Percentiles rank a stretch among this genome's conserved stretches.
Conservation (phyloP, 2,329 filamentous ascomycete species). For the Botrytis elliptica region DNA sequence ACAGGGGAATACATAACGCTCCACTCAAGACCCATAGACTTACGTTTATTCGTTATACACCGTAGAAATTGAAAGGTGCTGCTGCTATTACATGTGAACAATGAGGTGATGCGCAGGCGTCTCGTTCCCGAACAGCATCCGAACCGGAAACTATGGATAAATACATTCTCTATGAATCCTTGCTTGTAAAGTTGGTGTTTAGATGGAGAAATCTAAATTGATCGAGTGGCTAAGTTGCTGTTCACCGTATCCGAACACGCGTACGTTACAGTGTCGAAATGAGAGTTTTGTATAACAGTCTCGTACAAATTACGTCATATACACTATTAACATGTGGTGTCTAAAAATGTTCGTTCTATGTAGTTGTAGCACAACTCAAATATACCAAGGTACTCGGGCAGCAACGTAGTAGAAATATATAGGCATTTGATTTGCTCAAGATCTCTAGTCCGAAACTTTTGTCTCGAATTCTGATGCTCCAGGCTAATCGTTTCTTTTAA, state of each 20-base stretch:
- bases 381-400: not conserved
- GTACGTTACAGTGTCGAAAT: not conserved
- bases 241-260: not conserved
- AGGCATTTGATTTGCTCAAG: not conserved
- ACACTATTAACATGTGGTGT: not conserved
- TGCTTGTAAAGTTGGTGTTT: not conserved
- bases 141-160: not conserved
- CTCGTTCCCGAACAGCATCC: not conserved
- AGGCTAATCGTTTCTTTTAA: not conserved
- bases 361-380: not conserved
- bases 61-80: not conserved
- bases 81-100: conserved; percentile 7
- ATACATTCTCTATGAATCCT: not conserved
- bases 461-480: not conserved
- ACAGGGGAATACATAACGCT: not conserved
- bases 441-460: not conserved
- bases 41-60: conserved; percentile 2
- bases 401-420: not conserved
- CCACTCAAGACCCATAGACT: not conserved
- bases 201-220: not conserved
- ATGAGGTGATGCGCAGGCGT: not conserved
- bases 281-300: not conserved
- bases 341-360: not conserved
- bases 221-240: not conserved
- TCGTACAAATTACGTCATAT: not conserved